A percentile compares a stretch with the other conserved stretches of the same genome.
phyloP scores from a whole-genome alignment of 2,329 filamentous ascomycete genomes.

The Paramyrothecium roridum region DNA sequence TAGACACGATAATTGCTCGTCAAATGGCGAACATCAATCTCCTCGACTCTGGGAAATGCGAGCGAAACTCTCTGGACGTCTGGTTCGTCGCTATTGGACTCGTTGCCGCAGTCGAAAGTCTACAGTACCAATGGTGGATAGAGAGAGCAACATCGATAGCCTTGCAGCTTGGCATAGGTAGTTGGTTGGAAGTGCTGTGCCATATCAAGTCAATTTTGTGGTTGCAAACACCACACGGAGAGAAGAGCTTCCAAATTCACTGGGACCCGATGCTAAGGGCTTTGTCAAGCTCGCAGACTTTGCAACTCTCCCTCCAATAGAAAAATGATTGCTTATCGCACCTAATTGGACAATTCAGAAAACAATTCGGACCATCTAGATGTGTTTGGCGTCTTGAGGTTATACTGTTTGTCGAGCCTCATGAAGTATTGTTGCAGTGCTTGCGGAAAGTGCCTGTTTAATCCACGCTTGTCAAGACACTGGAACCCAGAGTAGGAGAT shows the following conservation, averaged over 20 bases:
- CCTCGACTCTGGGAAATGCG: neutral
- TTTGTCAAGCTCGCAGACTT: too few relatives aligned
- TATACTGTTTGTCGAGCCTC: too few relatives aligned
- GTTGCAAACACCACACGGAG: conserved; percentile 7
- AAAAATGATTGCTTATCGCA: too few relatives aligned
- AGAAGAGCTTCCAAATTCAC: neutral
- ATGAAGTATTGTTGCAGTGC: too few relatives aligned
- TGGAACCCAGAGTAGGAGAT: too few relatives aligned
- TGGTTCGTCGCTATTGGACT: neutral
- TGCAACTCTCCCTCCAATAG: too few relatives aligned
- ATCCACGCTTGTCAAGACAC: too few relatives aligned
- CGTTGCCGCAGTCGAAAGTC: neutral
- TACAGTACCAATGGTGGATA: neutral
- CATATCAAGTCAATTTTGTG: conserved; percentile 12
- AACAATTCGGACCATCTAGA: too few relatives aligned
- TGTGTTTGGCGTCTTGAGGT: too few relatives aligned
- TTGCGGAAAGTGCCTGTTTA: too few relatives aligned
- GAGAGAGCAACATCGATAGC: neutral
- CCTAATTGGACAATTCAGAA: too few relatives aligned
- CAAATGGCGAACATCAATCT: neutral
- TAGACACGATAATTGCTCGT: neutral
- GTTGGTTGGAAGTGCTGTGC: conserved; percentile 5
- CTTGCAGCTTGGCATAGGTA: neutral
- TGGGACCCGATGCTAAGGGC: neutral
- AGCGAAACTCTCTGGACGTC: neutral